A percentile compares a stretch with the other conserved stretches of the same genome.
Evolutionary conservation across 306 rosid genomes (phyloP).

Genomic region (Quercus alba): DNA sequence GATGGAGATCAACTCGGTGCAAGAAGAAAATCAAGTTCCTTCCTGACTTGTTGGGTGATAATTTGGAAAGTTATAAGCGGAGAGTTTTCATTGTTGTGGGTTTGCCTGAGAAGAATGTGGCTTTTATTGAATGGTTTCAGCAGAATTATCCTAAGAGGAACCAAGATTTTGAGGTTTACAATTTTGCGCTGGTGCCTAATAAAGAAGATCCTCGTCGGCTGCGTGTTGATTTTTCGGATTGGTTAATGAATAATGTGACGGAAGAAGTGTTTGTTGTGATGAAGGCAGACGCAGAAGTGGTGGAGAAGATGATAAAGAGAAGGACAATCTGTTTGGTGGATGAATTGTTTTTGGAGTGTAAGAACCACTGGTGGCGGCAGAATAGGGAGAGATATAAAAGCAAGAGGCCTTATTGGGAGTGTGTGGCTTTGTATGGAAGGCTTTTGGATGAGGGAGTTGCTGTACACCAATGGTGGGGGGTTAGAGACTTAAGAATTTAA

Average conservation of each 20-base stretch:
- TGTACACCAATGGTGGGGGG: constrained; percentile 69
- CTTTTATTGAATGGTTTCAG: constrained; percentile 42
- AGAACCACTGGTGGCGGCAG: constrained; percentile 68
- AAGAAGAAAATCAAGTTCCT: constrained; percentile 53
- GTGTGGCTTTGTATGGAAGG: constrained; percentile 64
- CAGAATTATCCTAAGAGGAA: constrained; percentile 49
- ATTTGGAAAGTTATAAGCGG: constrained; percentile 38
- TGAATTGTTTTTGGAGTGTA: constrained; percentile 70
- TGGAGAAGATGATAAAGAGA: constrained; percentile 49
- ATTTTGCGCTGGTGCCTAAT: constrained; percentile 18
- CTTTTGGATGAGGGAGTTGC: constrained; percentile 68
- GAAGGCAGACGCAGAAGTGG: constrained; percentile 63
- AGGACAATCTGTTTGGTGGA: constrained; percentile 50
- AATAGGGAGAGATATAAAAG: constrained; percentile 25
- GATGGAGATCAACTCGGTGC: constrained; percentile 23
- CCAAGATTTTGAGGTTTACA: constrained; percentile 44
- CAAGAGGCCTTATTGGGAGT: constrained; percentile 65
- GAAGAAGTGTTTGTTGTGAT: constrained; percentile 64
- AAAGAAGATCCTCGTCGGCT: neutral
- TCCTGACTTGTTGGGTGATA: constrained; percentile 51
- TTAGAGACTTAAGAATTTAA: neutral
- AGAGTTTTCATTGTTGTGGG: constrained; percentile 48
- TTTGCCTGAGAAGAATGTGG: constrained; percentile 33
- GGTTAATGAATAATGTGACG: constrained; percentile 46
- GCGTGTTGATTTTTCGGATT: constrained; percentile 30